A percentile compares a stretch with the other conserved stretches of the same genome.
Conservation (phyloP, 2,329 filamentous ascomycete species). For the Eurotiales sp. region DNA sequence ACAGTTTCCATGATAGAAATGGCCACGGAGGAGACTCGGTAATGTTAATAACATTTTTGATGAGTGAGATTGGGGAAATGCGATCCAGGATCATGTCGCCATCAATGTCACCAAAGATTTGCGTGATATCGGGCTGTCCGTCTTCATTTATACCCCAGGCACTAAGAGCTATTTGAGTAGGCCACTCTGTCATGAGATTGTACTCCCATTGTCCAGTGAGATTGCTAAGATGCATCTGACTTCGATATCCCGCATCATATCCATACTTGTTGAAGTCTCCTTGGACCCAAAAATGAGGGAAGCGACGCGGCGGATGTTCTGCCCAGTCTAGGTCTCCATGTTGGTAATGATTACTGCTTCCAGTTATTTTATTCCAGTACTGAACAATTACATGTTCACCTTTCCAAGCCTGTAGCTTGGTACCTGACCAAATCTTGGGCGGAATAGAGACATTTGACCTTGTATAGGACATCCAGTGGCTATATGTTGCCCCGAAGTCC, state of each 20-base stretch:
- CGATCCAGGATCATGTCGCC: constrained; percentile 55
- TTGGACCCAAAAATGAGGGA: constrained; percentile 56
- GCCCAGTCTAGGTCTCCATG: constrained; percentile 49
- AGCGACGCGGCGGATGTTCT: constrained; percentile 40
- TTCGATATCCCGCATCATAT: constrained; percentile 53
- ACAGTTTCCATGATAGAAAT: constrained; percentile 49
- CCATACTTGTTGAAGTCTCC: constrained; percentile 58
- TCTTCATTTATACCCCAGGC: constrained; percentile 60
- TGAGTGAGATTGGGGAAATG: constrained; percentile 52
- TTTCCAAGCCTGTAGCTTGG: constrained; percentile 50
- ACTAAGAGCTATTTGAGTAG: constrained; percentile 54
- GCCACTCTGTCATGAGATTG: constrained; percentile 59
- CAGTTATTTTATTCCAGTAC: constrained; percentile 54
- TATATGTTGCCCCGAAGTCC: constrained; percentile 56
- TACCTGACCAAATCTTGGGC: constrained; percentile 51
- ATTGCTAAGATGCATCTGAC: constrained; percentile 43
- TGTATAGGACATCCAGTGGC: constrained; percentile 50
- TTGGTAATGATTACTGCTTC: constrained; percentile 54
- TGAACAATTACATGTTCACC: constrained; percentile 59
- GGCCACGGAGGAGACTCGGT: constrained; percentile 50
- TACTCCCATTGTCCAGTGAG: constrained; percentile 48
- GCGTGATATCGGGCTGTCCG: constrained; percentile 54
- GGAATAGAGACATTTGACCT: constrained; percentile 44
- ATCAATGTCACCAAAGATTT: constrained; percentile 57
- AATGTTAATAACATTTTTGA: constrained; percentile 53